Evolutionary conservation across 192 early-diverging fungal genomes (phyloP), one percentile per base, ranked within the genome.

Genomic region (Backusella luteola): DNA sequence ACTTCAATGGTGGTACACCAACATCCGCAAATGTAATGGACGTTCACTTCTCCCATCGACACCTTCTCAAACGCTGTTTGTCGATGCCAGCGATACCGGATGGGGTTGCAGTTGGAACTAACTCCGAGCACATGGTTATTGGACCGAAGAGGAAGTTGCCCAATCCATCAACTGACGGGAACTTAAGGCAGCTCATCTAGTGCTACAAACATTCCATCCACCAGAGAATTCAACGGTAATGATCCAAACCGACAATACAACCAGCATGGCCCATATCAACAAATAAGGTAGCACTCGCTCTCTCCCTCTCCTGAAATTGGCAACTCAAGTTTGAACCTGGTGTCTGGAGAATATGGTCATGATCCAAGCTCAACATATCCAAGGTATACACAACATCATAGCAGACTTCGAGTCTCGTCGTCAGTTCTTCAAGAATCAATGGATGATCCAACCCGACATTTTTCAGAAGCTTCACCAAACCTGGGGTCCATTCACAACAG

Each of bases 111-210:
- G 38, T 0, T 9, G 39, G 15, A 36, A 53, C 5, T 35, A 68
- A 68, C 34, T 38, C 11, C 23, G 29, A 0, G 44, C 44, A 32
- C 63, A 59, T 29, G 83, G 79, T 6, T 9, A 35, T 7, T 81
- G 79, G 79, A 53, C 74, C 29, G 4, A 8, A 17, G 32, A 66
- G 12, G 69, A 80, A 56, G 7, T 21, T 41, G 39, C 19, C 1
- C 15, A 66, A 42, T 79, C 78, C 36, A 81, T 84, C 77, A 84
- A 81, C 46, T 79, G 69, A 70, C 69, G 79, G 39, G 80, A 84
- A 67, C 42, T 84, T 3, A 67, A 74, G 39, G 46, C 72, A 19
- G 76, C 78, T 0, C 63, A 66, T 34, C 23, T 74, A 3, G 46
- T 69, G 4, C 69, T 56, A 1, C 52, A 42, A 17, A 52, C 76